These are phyloP conservation scores for Beauveria rudraprayagi DNA, from an alignment of 2,329 filamentous ascomycete species.

Conservation along the genomic window DNA sequence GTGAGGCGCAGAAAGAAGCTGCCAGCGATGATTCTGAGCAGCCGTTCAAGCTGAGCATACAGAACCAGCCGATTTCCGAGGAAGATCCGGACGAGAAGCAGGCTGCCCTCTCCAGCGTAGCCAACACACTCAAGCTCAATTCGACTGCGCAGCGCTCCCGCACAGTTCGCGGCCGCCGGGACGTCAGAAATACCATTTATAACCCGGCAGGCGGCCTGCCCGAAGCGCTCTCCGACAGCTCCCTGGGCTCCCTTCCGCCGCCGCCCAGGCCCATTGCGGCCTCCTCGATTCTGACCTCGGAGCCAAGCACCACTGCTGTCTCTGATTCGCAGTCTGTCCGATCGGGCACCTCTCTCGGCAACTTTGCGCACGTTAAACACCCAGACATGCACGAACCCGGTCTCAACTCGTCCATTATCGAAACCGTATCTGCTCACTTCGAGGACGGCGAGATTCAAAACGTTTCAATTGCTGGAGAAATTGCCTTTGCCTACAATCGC, in stretches of 20 bases:
- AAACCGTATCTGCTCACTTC: constrained; percentile 82
- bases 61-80: constrained; percentile 68
- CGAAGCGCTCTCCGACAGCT: constrained; percentile 26
- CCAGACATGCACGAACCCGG: constrained; percentile 73
- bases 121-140: constrained; percentile 60
- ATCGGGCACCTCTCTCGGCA: constrained; percentile 73
- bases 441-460: constrained; percentile 64
- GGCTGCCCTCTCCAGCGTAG: constrained; percentile 67
- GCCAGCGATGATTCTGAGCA: constrained; percentile 52
- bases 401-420: constrained; percentile 81
- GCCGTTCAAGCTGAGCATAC: constrained; percentile 72
- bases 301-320: constrained; percentile 47
- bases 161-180: constrained; percentile 78
- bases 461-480: constrained; percentile 73
- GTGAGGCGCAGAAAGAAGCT: constrained; percentile 61
- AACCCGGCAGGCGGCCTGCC: constrained; percentile 43
- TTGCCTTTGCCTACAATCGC: constrained; percentile 75
- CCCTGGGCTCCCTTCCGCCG: constrained; percentile 18
- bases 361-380: constrained; percentile 64
- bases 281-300: constrained; percentile 51
- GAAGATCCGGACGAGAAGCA: constrained; percentile 67
- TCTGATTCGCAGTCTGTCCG: constrained; percentile 90
- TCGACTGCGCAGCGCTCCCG: constrained; percentile 61
- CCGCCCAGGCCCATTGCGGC: constrained; percentile 35
- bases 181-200: constrained; percentile 87